Base-by-base conservation (phyloP, 2,329 filamentous ascomycete genomes). In the Trichoderma atrobrunneum region DNA sequence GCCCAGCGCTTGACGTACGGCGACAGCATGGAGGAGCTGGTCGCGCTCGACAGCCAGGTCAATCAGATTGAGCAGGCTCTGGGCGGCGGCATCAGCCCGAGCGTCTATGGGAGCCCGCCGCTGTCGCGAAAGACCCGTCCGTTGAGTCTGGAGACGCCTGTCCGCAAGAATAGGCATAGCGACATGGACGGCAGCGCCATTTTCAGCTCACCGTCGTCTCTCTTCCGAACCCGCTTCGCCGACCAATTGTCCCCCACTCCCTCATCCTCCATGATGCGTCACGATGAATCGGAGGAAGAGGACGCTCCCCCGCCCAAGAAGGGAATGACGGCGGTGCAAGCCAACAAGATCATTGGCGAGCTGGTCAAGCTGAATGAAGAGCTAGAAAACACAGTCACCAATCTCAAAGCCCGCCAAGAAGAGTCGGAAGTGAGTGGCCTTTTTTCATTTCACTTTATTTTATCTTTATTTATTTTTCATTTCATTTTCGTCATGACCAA, bases 341-440 rank as follows among this genome's bases (percentile, higher is more conserved):
- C 83, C 28, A 81, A 80, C 59, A 81, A 81, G 75, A 76, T 82
- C 30, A 79, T 83, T 30, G 76, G 76, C 30, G 81, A 83, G 75
- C 75, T 79, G 69, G 75, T 75, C 68, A 83, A 83, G 73, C 79
- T 91, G 4, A 86, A 86, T 51, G 80, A 82, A 21, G 85, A 87
- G 73, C 79, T 91, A 43, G 82, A 84, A 6, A 80, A 80, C 6
- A 82, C 89, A 12, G 81, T 89, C 39, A 79, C 79, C 32, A 87
- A 85, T 71, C 82, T 91, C 24, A 82, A 85, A 70, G 84, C 84
- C 51, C 84, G 89, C 51, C 87, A 87, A 74, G 87, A 90, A 78
- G 89, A 91, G 79, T 86, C 87, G 57, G 86, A 89, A 78, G 88
- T 86, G 80, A 80, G 83, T 77, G 18, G 48, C 39, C 32, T 39